Evolutionary conservation across 257 asterid species (phyloP).

Genomic region (Fraxinus cuspidata): DNA sequence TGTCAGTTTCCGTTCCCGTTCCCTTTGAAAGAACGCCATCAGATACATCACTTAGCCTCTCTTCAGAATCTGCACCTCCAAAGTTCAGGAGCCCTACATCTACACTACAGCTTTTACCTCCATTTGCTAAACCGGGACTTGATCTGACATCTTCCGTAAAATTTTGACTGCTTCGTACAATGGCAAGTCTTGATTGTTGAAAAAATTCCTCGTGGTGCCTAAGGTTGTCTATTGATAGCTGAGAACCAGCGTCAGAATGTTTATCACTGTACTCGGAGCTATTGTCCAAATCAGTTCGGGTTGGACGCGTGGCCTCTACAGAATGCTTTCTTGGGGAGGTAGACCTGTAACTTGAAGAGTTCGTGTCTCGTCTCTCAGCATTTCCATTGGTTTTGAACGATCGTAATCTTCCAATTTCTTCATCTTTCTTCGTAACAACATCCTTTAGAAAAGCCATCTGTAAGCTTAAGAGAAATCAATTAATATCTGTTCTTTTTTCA

Average conservation of each 20-base stretch:
- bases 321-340: conserved; percentile 70
- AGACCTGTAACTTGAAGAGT: conserved; percentile 52
- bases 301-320: conserved; percentile 41
- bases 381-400: conserved; percentile 43
- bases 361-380: conserved; percentile 45
- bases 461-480: conserved; percentile 22
- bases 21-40: conserved; percentile 86
- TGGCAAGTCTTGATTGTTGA: conserved; percentile 71
- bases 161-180: conserved; percentile 36
- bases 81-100: conserved; percentile 71
- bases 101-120: conserved; percentile 41
- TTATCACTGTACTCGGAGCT: conserved; percentile 83
- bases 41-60: conserved; percentile 91
- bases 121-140: conserved; percentile 37
- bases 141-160: conserved; percentile 38
- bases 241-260: conserved; percentile 87
- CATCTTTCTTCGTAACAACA: conserved; percentile 69
- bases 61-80: conserved; percentile 84
- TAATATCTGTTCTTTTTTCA: conserved; percentile 1
- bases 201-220: conserved; percentile 78
- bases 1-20: conserved; percentile 92
- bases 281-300: conserved; percentile 56
- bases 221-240: conserved; percentile 69
- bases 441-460: conserved; percentile 82
- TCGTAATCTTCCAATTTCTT: conserved; percentile 66